Percentiles rank a stretch among this genome's conserved stretches.
These are phyloP conservation scores for Actinidia arguta DNA, from an alignment of 179 eudicot genomes.

Conservation along the genomic window DNA sequence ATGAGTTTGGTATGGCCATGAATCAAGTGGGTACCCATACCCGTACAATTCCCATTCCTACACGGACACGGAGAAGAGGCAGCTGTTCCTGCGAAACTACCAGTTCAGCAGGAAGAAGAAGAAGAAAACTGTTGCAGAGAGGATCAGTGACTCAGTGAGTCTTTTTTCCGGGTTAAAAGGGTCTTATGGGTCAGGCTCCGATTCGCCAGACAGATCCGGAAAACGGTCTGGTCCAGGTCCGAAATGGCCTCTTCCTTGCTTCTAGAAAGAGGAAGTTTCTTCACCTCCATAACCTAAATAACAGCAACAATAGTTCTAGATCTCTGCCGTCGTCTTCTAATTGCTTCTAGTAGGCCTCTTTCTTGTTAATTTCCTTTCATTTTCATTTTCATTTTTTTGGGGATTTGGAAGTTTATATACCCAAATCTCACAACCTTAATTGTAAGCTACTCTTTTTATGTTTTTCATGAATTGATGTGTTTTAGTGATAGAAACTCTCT, in stretches of 20 bases:
- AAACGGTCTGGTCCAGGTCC: slow-evolving; percentile 61
- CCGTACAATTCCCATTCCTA: too few species aligned
- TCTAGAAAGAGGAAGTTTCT: slow-evolving; percentile 49
- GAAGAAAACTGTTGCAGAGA: slow-evolving; percentile 55
- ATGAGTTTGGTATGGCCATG: slow-evolving; percentile 12
- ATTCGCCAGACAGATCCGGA: slow-evolving; percentile 50
- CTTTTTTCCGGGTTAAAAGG: slow-evolving; percentile 61
- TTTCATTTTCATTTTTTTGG: neutral
- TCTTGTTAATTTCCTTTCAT: slow-evolving; percentile 1
- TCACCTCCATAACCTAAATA: slow-evolving; percentile 36
- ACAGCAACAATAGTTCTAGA: neutral
- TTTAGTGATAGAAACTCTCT: too few species aligned
- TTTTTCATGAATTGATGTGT: too few species aligned
- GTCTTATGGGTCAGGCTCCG: slow-evolving; percentile 50
- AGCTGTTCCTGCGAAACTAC: slow-evolving; percentile 80
- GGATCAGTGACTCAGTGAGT: slow-evolving; percentile 45
- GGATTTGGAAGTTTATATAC: slow-evolving; percentile 11
- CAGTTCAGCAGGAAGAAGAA: slow-evolving; percentile 78
- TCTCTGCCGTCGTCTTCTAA: slow-evolving; percentile 22
- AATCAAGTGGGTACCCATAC: slow-evolving; percentile 17
- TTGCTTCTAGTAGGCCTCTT: slow-evolving; percentile 41
- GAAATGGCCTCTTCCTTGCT: slow-evolving; percentile 41
- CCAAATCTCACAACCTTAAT: too few species aligned
- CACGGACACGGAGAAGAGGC: slow-evolving; percentile 75
- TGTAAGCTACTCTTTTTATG: too few species aligned